Evolutionary conservation across 192 early-diverging fungal genomes (phyloP).

Genomic region (Spinellus fusiger): DNA sequence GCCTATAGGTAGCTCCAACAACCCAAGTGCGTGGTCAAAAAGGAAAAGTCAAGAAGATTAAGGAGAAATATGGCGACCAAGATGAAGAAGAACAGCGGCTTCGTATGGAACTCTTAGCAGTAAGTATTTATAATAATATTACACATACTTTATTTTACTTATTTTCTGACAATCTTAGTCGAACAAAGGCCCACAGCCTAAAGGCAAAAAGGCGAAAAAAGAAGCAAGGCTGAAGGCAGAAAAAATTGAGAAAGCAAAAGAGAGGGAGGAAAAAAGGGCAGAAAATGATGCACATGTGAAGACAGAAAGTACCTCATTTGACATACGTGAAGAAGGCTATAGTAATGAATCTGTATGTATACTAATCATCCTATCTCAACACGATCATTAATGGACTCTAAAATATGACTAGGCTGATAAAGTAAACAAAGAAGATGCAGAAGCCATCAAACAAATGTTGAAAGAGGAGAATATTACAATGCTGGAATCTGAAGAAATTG

Average conservation of each 20-base stretch:
- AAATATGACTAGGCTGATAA: not conserved
- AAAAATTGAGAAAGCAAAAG: constrained; percentile 14
- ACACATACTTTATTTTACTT: not conserved
- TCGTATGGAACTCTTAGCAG: constrained; percentile 75
- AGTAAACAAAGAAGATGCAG: constrained; percentile 20
- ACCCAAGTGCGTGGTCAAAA: constrained; percentile 72
- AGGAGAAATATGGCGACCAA: constrained; percentile 91
- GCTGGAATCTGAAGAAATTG: constrained; percentile 44
- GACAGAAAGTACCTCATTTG: not conserved
- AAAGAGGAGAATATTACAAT: constrained; percentile 54
- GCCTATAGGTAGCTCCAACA: constrained; percentile 15
- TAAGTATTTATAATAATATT: constrained; percentile 24
- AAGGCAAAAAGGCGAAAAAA: constrained; percentile 69
- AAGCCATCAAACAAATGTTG: constrained; percentile 46
- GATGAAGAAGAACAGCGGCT: constrained; percentile 88
- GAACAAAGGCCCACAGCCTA: constrained; percentile 60
- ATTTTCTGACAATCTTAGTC: constrained; percentile 31
- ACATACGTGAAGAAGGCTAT: not conserved
- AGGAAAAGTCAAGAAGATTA: constrained; percentile 85
- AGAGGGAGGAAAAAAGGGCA: constrained; percentile 9
- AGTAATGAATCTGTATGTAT: not conserved
- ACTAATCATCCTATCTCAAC: not conserved
- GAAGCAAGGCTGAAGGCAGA: constrained; percentile 44
- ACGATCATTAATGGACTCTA: not conserved
- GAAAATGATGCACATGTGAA: not conserved